Conservation (phyloP, 305 asterid species). For the Stenogyne calaminthoides region DNA sequence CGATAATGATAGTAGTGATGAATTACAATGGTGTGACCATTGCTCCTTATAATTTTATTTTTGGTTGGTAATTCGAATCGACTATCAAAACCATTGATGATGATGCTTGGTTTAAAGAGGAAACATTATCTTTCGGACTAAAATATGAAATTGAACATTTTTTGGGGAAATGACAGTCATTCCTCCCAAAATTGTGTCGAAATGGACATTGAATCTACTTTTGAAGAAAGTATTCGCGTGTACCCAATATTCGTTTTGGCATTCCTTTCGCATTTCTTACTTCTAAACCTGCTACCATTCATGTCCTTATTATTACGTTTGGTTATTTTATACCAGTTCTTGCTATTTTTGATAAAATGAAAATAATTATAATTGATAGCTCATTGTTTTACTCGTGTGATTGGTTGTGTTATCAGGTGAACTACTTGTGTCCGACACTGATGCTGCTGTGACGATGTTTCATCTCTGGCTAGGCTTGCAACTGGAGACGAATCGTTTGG, state of each 20-base stretch:
- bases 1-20: not conserved
- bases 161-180: not conserved
- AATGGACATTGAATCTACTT: not conserved
- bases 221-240: not conserved
- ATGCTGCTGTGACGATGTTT: not conserved
- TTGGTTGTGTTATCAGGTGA: constrained; percentile 21
- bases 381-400: not conserved
- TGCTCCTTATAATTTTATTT: not conserved
- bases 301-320: not conserved
- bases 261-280: not conserved
- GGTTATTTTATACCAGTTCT: not conserved
- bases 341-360: not conserved
- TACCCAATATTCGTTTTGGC: not conserved
- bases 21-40: not conserved
- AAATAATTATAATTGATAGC: not conserved
- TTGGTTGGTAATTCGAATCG: not conserved
- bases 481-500: constrained; percentile 8
- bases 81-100: not conserved
- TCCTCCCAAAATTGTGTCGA: not conserved
- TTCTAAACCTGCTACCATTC: not conserved
- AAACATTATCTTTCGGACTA: not conserved
- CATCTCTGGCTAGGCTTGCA: not conserved
- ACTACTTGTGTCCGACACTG: not conserved
- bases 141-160: not conserved
- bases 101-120: not conserved